A percentile compares a stretch with the other conserved stretches of the same genome.
Evolutionary conservation across 2,329 filamentous ascomycete species (phyloP).

Genomic region (Diaporthe ilicicola): DNA sequence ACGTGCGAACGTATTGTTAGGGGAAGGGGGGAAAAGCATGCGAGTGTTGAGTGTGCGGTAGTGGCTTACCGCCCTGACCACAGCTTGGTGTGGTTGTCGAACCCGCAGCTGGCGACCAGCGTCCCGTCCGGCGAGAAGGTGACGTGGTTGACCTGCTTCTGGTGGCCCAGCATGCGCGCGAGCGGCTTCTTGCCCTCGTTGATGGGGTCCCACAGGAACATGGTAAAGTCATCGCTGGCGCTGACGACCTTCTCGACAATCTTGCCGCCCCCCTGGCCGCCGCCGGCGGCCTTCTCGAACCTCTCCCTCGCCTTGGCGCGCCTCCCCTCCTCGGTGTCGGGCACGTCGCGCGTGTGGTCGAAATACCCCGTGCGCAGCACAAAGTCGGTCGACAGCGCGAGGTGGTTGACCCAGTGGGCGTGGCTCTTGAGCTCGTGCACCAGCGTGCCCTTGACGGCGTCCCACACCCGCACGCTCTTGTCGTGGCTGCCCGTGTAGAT

Average conservation of each 20-base stretch:
- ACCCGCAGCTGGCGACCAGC: constrained; percentile 86
- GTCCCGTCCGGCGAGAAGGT: constrained; percentile 91
- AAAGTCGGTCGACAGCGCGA: constrained; percentile 93
- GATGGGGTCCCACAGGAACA: constrained; percentile 92
- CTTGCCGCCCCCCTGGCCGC: constrained; percentile 66
- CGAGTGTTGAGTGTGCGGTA: constrained; percentile 36
- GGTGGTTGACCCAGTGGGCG: constrained; percentile 94
- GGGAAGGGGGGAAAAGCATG: neutral
- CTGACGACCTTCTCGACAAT: constrained; percentile 87
- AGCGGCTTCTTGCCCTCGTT: constrained; percentile 80
- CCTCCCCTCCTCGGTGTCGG: constrained; percentile 74
- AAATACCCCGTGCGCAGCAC: constrained; percentile 86
- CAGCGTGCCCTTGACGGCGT: constrained; percentile 79
- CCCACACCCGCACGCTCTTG: constrained; percentile 93
- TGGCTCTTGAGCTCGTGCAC: constrained; percentile 83
- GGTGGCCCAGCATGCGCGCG: constrained; percentile 88
- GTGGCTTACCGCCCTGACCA: constrained; percentile 77
- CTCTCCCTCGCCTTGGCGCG: constrained; percentile 78
- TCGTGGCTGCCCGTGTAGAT: constrained; percentile 90
- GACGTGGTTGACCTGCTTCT: constrained; percentile 97
- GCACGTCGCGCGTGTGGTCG: constrained; percentile 78
- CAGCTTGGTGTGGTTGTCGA: constrained; percentile 94
- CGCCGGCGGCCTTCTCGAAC: constrained; percentile 84
- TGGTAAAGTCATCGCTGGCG: constrained; percentile 93
- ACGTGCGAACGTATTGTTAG: too few species aligned